Evolutionary conservation across 495 filamentous ascomycete species (phyloP), one percentile per base, ranked within the genome.

Genomic region (Aspergillus affinis): DNA sequence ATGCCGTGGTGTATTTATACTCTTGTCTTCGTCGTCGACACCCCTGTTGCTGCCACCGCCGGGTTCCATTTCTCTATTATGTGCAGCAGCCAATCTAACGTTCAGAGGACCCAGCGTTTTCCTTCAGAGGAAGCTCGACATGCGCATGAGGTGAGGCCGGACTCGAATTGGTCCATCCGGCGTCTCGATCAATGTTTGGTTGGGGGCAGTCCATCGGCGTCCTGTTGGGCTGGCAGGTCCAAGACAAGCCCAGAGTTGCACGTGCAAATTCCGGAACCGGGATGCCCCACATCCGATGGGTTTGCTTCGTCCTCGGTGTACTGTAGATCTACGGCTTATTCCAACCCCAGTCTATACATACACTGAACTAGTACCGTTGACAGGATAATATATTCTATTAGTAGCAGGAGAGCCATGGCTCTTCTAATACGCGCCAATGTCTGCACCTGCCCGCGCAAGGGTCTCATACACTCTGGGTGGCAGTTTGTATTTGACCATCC

Each of bases 401-500:
- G 1, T 32, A 32, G 30, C 30, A 8, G 30, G 20, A 48, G 0
- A 8, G 12, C 12, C 17, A 7, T n/a, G 13, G 6, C 2, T 21
- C 18, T 21, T 4, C 27, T 27, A 86, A 66, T 80, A 86, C 13
- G 76, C 83, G 3, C 85, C 86, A 59, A 84, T 80, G 55, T 94
- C 90, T 50, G 86, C 83, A 44, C 87, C 90, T 27, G 86, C 90
- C 66, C 84, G 80, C 61, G 90, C 91, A 66, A 97, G 74, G 53
- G 84, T 88, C 77, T 96, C 92, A 74, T 91, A 91, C 41, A 96
- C 82, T 65, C 82, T 80, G 26, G 85, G 82, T 10, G 86, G 83
- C 63, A 97, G 79, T 60, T 93, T 86, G 73, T 96, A 98, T 70
- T 91, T 87, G 65, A 98, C 84, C 82, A 96, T 87, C 27, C 94